These are phyloP conservation scores for Diaporthe sp. DNA, from an alignment of 2,329 filamentous ascomycete species.

Conservation along the genomic window DNA sequence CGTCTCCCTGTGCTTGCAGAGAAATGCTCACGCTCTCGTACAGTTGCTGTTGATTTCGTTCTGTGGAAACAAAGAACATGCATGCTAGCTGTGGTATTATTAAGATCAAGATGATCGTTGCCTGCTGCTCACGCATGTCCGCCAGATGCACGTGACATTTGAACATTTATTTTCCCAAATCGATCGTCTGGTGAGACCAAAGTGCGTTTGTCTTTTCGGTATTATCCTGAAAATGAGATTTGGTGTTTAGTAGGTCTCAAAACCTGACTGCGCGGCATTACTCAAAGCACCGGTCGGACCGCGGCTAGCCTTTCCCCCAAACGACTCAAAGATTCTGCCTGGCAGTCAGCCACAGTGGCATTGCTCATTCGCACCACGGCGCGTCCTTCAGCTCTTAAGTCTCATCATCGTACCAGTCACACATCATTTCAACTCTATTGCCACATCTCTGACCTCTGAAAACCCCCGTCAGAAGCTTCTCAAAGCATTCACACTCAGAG, in stretches of 20 bases:
- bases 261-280: neutral
- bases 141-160: neutral
- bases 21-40: too few relatives aligned
- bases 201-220: rapidly evolving
- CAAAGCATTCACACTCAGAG: neutral
- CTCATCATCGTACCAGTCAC: neutral
- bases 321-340: neutral
- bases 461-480: neutral
- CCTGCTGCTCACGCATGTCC: neutral
- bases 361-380: neutral
- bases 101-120: too few relatives aligned
- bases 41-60: too few relatives aligned
- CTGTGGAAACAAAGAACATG: too few relatives aligned
- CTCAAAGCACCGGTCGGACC: neutral
- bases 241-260: neutral
- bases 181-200: neutral
- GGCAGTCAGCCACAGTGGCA: slow-evolving; percentile 15
- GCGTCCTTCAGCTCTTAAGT: neutral
- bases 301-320: neutral
- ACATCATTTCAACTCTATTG: neutral
- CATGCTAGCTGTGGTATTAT: too few relatives aligned
- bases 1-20: too few relatives aligned
- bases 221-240: neutral
- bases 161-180: rapidly evolving
- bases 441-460: neutral